A percentile compares a stretch with the other conserved stretches of the same genome.
Conservation (phyloP, 768 basidiomycete genomes). For the Pleurotus platypus region DNA sequence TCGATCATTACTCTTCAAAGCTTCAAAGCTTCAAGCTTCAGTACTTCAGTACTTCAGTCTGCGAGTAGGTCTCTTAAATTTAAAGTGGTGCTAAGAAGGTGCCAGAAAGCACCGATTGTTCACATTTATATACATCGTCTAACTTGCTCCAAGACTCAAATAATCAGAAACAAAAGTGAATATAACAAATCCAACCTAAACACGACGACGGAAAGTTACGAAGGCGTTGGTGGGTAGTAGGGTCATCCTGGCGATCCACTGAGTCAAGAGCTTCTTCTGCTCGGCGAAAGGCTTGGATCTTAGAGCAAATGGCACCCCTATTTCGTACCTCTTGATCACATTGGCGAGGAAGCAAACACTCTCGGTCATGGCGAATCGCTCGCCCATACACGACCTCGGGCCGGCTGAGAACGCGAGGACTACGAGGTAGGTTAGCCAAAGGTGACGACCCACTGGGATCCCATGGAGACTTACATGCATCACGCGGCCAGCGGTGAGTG, state of each 20-base stretch:
- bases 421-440: background rate
- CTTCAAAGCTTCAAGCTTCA: too few species aligned
- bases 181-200: background rate
- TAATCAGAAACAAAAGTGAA: too few species aligned
- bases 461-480: slow-evolving; percentile 34
- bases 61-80: too few species aligned
- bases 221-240: background rate
- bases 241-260: slow-evolving; percentile 6
- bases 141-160: too few species aligned
- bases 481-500: slow-evolving; percentile 48
- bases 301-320: slow-evolving; percentile 33
- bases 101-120: too few species aligned
- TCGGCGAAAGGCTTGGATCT: background rate
- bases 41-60: too few species aligned
- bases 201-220: slow-evolving; percentile 1
- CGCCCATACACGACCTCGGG: slow-evolving; percentile 44
- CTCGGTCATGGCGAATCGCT: slow-evolving; percentile 42
- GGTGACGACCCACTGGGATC: background rate
- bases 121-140: too few species aligned
- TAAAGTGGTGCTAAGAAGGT: too few species aligned
- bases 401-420: slow-evolving; percentile 44
- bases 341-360: slow-evolving; percentile 38
- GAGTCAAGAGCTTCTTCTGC: background rate
- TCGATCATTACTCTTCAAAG: too few species aligned
- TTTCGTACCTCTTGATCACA: slow-evolving; percentile 35